These are phyloP conservation scores for Colletotrichum tabaci DNA, from an alignment of 2,329 filamentous ascomycete species.

Conservation along the genomic window DNA sequence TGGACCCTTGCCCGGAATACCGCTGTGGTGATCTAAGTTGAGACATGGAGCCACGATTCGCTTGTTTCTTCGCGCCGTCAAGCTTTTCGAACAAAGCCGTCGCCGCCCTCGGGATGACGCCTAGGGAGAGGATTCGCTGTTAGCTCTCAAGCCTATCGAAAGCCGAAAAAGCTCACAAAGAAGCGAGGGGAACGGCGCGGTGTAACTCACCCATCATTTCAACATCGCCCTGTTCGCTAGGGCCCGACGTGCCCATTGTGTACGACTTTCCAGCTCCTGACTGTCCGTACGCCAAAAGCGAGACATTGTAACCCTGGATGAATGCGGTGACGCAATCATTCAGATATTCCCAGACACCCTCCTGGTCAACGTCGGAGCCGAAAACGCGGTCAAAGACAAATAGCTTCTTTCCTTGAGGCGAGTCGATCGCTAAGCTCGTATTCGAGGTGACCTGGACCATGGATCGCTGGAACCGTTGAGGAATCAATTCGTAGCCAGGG, in stretches of 20 bases:
- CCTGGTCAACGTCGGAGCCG: slow-evolving; percentile 84
- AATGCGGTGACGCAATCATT: slow-evolving; percentile 92
- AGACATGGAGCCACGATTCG: slow-evolving; percentile 78
- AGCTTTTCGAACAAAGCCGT: slow-evolving; percentile 90
- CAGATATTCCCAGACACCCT: slow-evolving; percentile 95
- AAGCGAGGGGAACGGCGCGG: slow-evolving; percentile 5
- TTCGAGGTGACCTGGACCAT: slow-evolving; percentile 92
- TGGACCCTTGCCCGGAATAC: slow-evolving; percentile 73
- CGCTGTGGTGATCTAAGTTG: slow-evolving; percentile 85
- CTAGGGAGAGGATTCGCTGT: slow-evolving; percentile 59
- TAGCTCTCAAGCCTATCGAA: slow-evolving; percentile 13
- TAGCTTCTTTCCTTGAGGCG: slow-evolving; percentile 91
- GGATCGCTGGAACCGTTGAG: slow-evolving; percentile 92
- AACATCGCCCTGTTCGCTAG: slow-evolving; percentile 79
- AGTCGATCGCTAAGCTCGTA: slow-evolving; percentile 90
- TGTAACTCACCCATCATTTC: slow-evolving; percentile 81
- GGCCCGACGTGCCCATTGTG: slow-evolving; percentile 97
- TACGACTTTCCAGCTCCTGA: slow-evolving; percentile 98
- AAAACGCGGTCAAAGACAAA: slow-evolving; percentile 99
- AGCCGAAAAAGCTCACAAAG: not conserved
- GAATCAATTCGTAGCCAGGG: slow-evolving; percentile 94
- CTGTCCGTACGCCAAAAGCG: slow-evolving; percentile 95
- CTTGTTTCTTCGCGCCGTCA: slow-evolving; percentile 67
- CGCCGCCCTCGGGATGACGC: slow-evolving; percentile 95
- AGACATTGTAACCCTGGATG: slow-evolving; percentile 98